Base-by-base conservation (phyloP, 768 basidiomycete genomes). In the Suillus luteus region DNA sequence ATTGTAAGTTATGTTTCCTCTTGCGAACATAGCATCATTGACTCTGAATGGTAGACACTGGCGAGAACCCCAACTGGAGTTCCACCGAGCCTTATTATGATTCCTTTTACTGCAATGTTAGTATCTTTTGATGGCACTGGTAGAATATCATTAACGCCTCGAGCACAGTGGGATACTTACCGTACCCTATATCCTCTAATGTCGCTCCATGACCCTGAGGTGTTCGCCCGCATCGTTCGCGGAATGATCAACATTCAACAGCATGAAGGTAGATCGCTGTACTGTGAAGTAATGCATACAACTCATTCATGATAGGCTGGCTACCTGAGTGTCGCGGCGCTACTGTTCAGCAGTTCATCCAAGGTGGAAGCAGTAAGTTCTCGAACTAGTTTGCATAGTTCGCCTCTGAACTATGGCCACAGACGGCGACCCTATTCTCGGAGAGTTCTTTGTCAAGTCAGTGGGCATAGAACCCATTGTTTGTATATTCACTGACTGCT, bases 201-300 rank as follows among this genome's bases (percentile, higher is more conserved):
- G 82, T 84, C 86, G 0, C 78, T 89, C 5, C 87, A 89, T 58
- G 87, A 88, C 65, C 86, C 86, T 0, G 77, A 76, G 46, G 83
- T 80, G 11, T 88, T 87, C 67, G 79, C 87, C 1, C 77, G 78
- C 15, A 86, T 88, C 52, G 86, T 88, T 1, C 77, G 87, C 2
- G 87, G 84, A 0, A 85, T 88, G 85, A 83, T 89, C 62, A 83
- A 89, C 68, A 87, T 89, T 35, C 86, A 88, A 69, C 81, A 83
- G 67, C 79, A 88, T 61, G 86, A 89, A 82, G 87, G 86, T 83
- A 55, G n/a, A 60, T 19, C 5, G 40, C 10, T 63, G 5, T 55
- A 14, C 15, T 57, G 15, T 63, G 22, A 46, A 38, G 10, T 44
- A 3, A n/a, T 64, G 12, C 37, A 55, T 33, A 31, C 54, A 24